Evolutionary conservation across 192 early-diverging fungal genomes (phyloP), one percentile per base, ranked within the genome.

Genomic region (Chytriomyces sp.): DNA sequence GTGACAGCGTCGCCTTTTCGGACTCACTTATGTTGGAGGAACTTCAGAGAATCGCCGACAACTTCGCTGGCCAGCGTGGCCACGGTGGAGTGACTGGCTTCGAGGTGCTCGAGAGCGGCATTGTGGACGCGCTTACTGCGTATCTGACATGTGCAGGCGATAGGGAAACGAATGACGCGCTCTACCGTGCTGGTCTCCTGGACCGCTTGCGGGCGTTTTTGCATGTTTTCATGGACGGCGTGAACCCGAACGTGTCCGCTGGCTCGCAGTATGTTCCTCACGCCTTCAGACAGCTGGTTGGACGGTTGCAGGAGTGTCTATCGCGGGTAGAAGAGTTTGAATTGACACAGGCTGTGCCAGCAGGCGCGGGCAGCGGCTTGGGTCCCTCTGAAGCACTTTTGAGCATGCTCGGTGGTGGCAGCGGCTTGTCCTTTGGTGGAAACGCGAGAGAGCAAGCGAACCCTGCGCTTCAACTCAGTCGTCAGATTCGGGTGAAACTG

Each of bases 91-190:
- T 92, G 39, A 94, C 92, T 10, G 88, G 88, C 4, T 92, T 90
- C 76, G 94, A 95, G 71, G 79, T 94, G 30, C 75, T 90, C 61
- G 90, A 88, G 62, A 93, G 89, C 64, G 91, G 92, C 7, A 63
- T 96, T 56, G 75, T 94, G 17, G 82, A 83, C 5, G 80, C 80
- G 22, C 54, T 94, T n/a, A 62, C 88, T 30, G 54, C 52, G 4
- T 90, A 85, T 69, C 61, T 91, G 39, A 72, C 79, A 5, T 41
- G 1, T 14, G 75, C 64, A 54, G 75, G 73, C 31, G 10, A 49
- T 10, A 38, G 40, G 30, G 78, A 80, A 52, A 34, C 64, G 12
- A 32, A 55, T 30, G 39, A n/a, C 17, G 57, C 73, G 10, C 41
- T 64, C 38, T 75, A 74, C 38, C 52, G 53, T 19, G 14, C 77